Percentiles rank a stretch among this genome's conserved stretches.
These are phyloP conservation scores for Geotrichum ghanense DNA, from an alignment of 805 yeast genomes.

Conservation along the genomic window DNA sequence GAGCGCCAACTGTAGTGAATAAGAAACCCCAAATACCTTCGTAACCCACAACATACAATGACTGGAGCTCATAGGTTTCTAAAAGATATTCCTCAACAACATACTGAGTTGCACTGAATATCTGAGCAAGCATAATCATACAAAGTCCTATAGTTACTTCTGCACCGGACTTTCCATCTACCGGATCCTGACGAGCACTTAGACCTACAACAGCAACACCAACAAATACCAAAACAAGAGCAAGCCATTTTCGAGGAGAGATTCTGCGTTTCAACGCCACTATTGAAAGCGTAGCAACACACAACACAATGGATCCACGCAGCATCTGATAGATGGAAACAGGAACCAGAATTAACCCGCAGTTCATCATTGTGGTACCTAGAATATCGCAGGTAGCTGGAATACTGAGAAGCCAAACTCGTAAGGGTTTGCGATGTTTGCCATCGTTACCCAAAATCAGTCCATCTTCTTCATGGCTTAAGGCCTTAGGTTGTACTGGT, in stretches of 20 bases:
- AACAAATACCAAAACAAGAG: constrained; percentile 48
- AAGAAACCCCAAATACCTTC: constrained; percentile 61
- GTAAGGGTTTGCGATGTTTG: neutral
- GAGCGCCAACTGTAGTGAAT: constrained; percentile 35
- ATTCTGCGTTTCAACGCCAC: constrained; percentile 46
- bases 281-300: constrained; percentile 63
- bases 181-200: constrained; percentile 40
- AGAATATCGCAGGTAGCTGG: constrained; percentile 63
- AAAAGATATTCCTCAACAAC: constrained; percentile 67
- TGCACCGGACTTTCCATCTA: constrained; percentile 1
- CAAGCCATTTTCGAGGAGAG: constrained; percentile 54
- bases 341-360: constrained; percentile 65
- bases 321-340: constrained; percentile 80
- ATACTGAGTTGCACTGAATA: constrained; percentile 66
- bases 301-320: constrained; percentile 65
- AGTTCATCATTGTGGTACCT: constrained; percentile 65
- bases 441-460: no score
- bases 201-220: constrained; percentile 68
- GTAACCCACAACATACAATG: constrained; percentile 55
- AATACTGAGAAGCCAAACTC: constrained; percentile 30
- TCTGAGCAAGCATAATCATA: constrained; percentile 48
- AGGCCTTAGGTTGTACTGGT: neutral
- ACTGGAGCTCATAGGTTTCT: constrained; percentile 39
- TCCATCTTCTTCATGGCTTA: no score
- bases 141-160: constrained; percentile 40